phyloP scores from a whole-genome alignment of 495 filamentous ascomycete species.

The Staphylotrichum tortipilum region DNA sequence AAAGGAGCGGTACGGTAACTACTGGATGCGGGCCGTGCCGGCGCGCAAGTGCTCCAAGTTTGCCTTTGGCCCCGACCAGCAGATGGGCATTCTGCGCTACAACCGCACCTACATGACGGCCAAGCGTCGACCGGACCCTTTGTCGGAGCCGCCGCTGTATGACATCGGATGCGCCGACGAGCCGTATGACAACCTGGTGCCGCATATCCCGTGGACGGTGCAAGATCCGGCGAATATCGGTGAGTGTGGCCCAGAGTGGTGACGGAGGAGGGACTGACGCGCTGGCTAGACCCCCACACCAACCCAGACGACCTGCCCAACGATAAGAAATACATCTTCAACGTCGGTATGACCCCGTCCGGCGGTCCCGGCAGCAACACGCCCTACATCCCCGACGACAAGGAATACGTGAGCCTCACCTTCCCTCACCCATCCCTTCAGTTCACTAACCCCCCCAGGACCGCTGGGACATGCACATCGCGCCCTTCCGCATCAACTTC shows the following conservation, averaged over 20 bases:
- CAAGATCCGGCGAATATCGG: background rate
- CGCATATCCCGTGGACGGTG: background rate
- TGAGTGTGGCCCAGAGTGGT: no score
- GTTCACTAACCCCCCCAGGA: background rate
- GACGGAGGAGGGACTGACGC: no score
- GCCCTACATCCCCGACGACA: background rate
- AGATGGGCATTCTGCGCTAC: conserved; percentile 11
- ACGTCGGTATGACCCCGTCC: background rate
- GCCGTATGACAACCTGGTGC: background rate
- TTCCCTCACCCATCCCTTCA: background rate
- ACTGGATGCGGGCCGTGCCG: background rate
- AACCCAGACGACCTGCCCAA: background rate
- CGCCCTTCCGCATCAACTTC: background rate
- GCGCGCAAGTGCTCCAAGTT: background rate
- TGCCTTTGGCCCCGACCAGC: conserved; percentile 8
- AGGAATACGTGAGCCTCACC: background rate
- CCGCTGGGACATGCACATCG: no score
- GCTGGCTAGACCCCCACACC: no score
- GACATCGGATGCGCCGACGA: background rate
- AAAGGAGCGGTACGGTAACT: background rate
- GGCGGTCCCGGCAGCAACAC: background rate
- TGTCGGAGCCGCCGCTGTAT: background rate
- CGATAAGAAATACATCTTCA: background rate
- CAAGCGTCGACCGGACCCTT: background rate
- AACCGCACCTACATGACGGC: background rate